Base-by-base conservation (phyloP, 108 stramenopile species). In the Conticribra guillardii region DNA sequence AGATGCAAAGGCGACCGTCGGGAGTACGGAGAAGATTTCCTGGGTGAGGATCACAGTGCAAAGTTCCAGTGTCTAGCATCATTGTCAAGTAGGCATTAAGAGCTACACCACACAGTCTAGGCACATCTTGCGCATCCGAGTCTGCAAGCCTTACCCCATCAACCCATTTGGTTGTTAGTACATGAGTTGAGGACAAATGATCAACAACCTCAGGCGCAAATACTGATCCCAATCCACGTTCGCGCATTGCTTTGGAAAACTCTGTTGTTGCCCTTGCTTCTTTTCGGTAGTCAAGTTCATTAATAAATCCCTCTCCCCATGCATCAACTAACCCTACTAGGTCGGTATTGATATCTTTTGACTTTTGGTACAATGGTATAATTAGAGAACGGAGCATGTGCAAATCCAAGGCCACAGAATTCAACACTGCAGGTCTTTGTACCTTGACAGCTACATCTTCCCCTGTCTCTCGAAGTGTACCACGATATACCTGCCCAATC, bases 401-500 rank as follows among this genome's bases (percentile, higher is more conserved):
- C 67, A 94, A 80, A 77, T 94, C 93, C 34, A 89, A 71, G 9
- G 89, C 87, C 53, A 92, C 85, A 34, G 82, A 82, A 45, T 79
- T 55, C 48, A 92, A 73, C n/a, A 88, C 84, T 45, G 81, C 74
- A 14, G 95, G 93, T 47, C 95, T 77, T 84, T 96, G 95, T 17
- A 94, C 88, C 64, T 96, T 96, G 51, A 96, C 87, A 21, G 95
- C 95, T 17, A 94, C 92, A 23, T 76, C 61, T 0, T 41, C 60
- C 31, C 71, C 65, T 7, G 63, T 56, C 0, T 16, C 9, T 9
- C 75, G 61, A 4, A 94, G 74, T 55, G 74, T 75, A 18, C 85
- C 92, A 69, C 82, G 82, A 81, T 94, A 94, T 5, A 95, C 96
- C 74, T 96, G 94, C 16, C 96, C 96, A 41, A 97, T 91, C 15